Base-by-base conservation (phyloP, 2,329 filamentous ascomycete species). In the Cercospora sesami region DNA sequence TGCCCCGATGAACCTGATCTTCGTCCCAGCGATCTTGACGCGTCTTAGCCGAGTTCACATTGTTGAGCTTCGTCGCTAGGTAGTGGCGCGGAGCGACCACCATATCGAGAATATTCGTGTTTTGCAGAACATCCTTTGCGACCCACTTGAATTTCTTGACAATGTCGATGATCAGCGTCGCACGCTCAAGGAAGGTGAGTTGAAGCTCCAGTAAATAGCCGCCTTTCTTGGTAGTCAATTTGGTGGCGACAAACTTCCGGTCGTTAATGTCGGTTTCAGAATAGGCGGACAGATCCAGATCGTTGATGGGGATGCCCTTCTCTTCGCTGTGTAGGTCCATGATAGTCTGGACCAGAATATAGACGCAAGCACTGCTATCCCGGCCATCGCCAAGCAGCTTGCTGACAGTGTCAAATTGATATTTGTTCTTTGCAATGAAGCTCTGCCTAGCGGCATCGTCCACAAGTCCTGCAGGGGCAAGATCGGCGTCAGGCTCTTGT, bases 111-210 rank as follows among this genome's bases (percentile, higher is more conserved):
- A 57, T 57, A 12, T 57, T 57, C 10, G 23, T 57, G 21, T 57
- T 57, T 7, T 26, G 14, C 6, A 57, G 18, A 14, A 57, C 53
- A 28, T 57, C 53, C 53, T 57, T 57, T 4, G 53, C 53, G 6
- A 57, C 53, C 53, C 53, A 57, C 26, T 57, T 57, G 53, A 28
- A 28, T n/a, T 57, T 57, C 53, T 57, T 57, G 3, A 57, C 53
- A 28, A 57, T 57, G 23, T 57, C 53, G 26, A 57, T 57, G 23
- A 57, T n/a, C 53, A 57, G 12, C 3, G 53, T 57, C 5, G 23
- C 26, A 8, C 53, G 53, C 53, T 57, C 10, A 4, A 57, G 30
- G 12, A 57, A 57, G 5, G 23, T 28, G 12, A 57, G 23, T 5
- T 26, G 5, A 2, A 57, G 16, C 23, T 30, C 53, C 3, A 57